phyloP scores from a whole-genome alignment of 108 stramenopile species.

The Cyclotella atomus region DNA sequence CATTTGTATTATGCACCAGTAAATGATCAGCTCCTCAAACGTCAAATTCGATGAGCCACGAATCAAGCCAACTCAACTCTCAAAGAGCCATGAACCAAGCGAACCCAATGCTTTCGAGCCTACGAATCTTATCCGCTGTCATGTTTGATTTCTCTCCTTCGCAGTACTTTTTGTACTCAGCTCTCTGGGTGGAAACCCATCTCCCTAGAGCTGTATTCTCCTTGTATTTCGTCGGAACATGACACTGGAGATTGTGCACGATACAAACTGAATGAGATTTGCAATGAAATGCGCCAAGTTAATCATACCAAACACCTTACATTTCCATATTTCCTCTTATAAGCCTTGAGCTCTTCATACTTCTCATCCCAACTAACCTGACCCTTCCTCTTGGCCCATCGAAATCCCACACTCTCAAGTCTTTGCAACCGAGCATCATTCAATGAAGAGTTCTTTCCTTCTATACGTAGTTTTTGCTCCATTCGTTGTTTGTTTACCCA shows the following conservation, averaged over 20 bases:
- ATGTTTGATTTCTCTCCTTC: constrained; percentile 46
- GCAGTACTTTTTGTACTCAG: constrained; percentile 49
- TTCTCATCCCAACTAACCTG: constrained; percentile 55
- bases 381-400: constrained; percentile 58
- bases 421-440: constrained; percentile 31
- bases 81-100: constrained; percentile 64
- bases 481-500: constrained; percentile 73
- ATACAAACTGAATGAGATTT: neutral
- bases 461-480: constrained; percentile 49
- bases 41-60: neutral
- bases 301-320: neutral
- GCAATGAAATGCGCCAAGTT: no score
- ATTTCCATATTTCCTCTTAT: constrained; percentile 5
- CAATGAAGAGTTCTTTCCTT: constrained; percentile 46
- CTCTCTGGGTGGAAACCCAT: constrained; percentile 57
- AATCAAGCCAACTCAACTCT: neutral
- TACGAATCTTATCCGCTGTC: constrained; percentile 57
- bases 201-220: constrained; percentile 48
- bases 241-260: neutral
- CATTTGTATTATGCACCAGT: no score
- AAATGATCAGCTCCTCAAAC: neutral
- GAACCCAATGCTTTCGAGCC: constrained; percentile 70
- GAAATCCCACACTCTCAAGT: constrained; percentile 41
- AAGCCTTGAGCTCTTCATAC: constrained; percentile 16
- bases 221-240: constrained; percentile 51